Conservation (phyloP, 169 alveolate genomes). For the Theileria orientalis region DNA sequence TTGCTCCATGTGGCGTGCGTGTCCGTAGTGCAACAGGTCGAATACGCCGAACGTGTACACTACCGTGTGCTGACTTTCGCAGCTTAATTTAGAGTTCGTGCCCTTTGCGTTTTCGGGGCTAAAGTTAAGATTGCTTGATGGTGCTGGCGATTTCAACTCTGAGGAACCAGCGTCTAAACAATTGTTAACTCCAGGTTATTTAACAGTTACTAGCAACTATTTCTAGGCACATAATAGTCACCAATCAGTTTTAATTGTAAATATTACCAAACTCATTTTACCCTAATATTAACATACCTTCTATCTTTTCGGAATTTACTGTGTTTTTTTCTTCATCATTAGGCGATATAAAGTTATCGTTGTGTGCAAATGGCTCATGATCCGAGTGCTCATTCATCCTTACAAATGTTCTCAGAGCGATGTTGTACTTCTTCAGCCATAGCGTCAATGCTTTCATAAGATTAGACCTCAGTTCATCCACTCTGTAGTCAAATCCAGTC, state of each 20-base stretch:
- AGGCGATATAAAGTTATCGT: too few species aligned
- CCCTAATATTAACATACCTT: too few species aligned
- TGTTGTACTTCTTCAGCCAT: slow-evolving; percentile 54
- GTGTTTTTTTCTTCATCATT: too few species aligned
- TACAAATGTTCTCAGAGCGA: slow-evolving; percentile 14
- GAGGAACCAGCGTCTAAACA: neutral
- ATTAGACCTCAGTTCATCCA: slow-evolving; percentile 65
- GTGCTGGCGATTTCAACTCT: neutral
- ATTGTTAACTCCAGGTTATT: too few species aligned
- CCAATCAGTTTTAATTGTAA: neutral
- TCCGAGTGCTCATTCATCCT: neutral
- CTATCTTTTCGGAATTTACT: too few species aligned
- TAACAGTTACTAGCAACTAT: neutral
- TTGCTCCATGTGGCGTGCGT: slow-evolving; percentile 92
- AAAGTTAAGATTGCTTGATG: neutral
- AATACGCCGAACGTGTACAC: slow-evolving; percentile 91
- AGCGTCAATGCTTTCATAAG: slow-evolving; percentile 59
- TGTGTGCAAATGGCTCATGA: too few species aligned
- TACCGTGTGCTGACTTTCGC: neutral
- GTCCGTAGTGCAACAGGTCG: slow-evolving; percentile 96
- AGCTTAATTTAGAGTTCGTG: neutral
- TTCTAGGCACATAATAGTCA: neutral
- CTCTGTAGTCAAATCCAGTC: slow-evolving; percentile 67
- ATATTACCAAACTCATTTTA: too few species aligned
- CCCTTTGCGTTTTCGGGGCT: neutral